phyloP scores from a whole-genome alignment of 352 stramenopile species.

The Globisporangium cederbergense region DNA sequence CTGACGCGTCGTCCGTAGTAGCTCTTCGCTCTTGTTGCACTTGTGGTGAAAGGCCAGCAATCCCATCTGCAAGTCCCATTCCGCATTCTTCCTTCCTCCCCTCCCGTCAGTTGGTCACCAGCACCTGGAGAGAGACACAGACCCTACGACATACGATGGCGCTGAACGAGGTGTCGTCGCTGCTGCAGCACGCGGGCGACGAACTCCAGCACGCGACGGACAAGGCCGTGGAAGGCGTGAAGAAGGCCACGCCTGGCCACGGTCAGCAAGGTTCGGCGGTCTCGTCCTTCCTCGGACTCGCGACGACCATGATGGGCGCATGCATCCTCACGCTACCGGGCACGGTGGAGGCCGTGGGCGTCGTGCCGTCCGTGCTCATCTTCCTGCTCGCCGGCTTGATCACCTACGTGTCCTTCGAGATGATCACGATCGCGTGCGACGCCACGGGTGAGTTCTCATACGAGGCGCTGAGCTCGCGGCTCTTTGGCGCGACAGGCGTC shows the following conservation, averaged over 20 bases:
- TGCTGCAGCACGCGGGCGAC: slow-evolving; percentile 29
- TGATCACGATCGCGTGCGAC: slow-evolving; percentile 64
- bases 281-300: slow-evolving; percentile 74
- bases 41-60: too few species aligned
- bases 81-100: too few species aligned
- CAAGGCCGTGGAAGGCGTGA: background rate
- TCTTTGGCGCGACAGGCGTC: slow-evolving; percentile 63
- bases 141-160: slow-evolving; percentile 14
- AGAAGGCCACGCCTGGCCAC: slow-evolving; percentile 22
- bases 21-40: too few species aligned
- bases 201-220: slow-evolving; percentile 19
- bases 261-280: slow-evolving; percentile 55
- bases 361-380: slow-evolving; percentile 47
- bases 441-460: slow-evolving; percentile 70
- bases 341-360: slow-evolving; percentile 55
- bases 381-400: slow-evolving; percentile 54
- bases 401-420: slow-evolving; percentile 71
- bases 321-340: slow-evolving; percentile 72
- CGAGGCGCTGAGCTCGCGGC: slow-evolving; percentile 72
- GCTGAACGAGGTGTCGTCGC: slow-evolving; percentile 26
- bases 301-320: slow-evolving; percentile 83
- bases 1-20: too few species aligned
- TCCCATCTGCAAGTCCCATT: too few species aligned
- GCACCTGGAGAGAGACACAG: too few species aligned
- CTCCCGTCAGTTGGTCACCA: too few species aligned